Evolutionary conservation across 73 alveolate species (phyloP), one percentile per base, ranked within the genome.

Genomic region (Uronychia setigera): DNA sequence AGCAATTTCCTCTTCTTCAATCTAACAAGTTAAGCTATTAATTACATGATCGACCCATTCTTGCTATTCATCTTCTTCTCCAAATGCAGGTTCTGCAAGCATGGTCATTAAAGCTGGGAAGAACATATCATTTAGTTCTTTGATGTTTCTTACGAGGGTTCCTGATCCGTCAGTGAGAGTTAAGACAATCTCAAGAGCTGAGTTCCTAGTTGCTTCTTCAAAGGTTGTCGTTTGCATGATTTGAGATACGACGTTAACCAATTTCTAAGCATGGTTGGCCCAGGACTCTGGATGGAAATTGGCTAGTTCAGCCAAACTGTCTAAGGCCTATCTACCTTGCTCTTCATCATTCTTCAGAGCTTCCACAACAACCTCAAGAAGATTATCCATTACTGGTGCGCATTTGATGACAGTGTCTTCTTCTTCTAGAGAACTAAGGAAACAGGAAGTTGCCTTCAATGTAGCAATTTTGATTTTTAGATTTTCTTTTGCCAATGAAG

Each of bases 81-180:
- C 5, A 19, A 46, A 80, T 59, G 80, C 91, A 26, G 86, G 80
- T 76, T 93, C 97, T 77, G 92, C 80, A 67, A 95, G 60, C 94
- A 95, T 88, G 77, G 87, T 84, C 75, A 92, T 85, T 32, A 95
- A 76, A 46, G 94, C 94, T 60, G 98, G 98, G 82, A 92, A 82
- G 67, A 95, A 91, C 77, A 91, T 59, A 19, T 89, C 86, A 77
- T 84, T 83, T 27, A 90, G 90, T 32, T 92, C 93, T 46, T 90
- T 88, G 76, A 88, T 81, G 32, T 90, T 90, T 80, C 97, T 74
- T 27, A 95, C 86, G 76, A 93, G 81, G 0, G 91, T 89, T 0
- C 97, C 97, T 29, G 93, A 87, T 0, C 87, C 81, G 59, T 95
- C 91, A 19, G 96, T 89, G 28, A 95, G 81, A 29, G 98, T 90